Percentiles rank a stretch among this genome's conserved stretches.
Conservation (phyloP, 2,329 filamentous ascomycete genomes). For the Didymella lethalis region DNA sequence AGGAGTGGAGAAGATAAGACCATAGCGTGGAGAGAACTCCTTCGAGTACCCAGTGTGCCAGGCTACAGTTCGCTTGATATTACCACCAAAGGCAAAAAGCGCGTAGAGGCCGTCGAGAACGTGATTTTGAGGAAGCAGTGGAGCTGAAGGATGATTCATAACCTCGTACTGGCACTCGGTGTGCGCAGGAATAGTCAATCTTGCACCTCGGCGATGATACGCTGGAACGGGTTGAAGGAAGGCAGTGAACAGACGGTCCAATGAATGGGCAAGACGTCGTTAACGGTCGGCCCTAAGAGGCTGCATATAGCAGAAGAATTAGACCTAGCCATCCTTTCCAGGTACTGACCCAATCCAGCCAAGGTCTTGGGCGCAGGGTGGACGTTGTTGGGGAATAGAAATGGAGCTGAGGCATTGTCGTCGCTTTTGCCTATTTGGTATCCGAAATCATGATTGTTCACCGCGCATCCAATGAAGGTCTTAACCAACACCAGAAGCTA, state of each 20-base stretch:
- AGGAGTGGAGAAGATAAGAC: constrained; percentile 11
- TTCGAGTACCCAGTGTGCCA: constrained; percentile 3
- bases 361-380: background rate
- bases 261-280: background rate
- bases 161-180: constrained; percentile 2
- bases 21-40: background rate
- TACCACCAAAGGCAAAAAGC: constrained; percentile 7
- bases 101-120: background rate
- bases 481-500: background rate
- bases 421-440: constrained; percentile 5
- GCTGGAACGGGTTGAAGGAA: background rate
- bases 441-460: background rate
- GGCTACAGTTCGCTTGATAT: constrained; percentile 13
- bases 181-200: background rate
- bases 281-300: background rate
- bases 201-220: background rate
- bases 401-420: background rate
- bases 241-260: constrained; percentile 1
- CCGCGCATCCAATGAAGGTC: background rate
- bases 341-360: background rate
- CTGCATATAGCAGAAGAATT: constrained; percentile 2
- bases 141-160: constrained; percentile 1
- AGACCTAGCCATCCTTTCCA: constrained; percentile 1
- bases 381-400: background rate
- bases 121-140: background rate